Base-by-base conservation (phyloP, 805 yeast genomes). In the Starmerella etchellsii region DNA sequence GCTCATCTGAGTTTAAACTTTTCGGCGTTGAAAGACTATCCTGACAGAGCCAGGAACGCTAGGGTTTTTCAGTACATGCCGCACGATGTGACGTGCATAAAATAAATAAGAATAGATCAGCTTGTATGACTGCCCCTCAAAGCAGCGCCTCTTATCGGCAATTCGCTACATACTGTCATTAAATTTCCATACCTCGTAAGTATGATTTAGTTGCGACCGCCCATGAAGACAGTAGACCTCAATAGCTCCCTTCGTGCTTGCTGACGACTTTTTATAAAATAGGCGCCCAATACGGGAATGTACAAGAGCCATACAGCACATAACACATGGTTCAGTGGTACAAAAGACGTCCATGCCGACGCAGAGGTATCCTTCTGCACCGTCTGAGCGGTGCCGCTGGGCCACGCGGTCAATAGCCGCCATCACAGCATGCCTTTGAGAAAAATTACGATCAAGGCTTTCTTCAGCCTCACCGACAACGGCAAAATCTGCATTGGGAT, bases 271-370 rank as follows among this genome's bases (percentile, higher is more conserved):
- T 63, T 61, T 15, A 81, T 49, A 59, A 76, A 81, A 62, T 26
- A 88, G 62, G 39, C 84, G 66, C 14, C 74, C 69, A 0, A 91
- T 70, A 36, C 98, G 66, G 1, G 97, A 88, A 57, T 91, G 98
- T 10, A 87, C 77, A 31, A 91, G 65, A 0, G 97, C 97, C 98
- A 91, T 91, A 6, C 82, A 64, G 55, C 98, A 91, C 96, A 88
- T 91, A 0, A 83, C 73, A 54, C 98, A 91, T 0, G 98, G 98
- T 58, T 91, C 98, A 56, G 85, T 94, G 0, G 95, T 80, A 1
- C 93, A 81, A 55, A 81, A 84, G 0, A 91, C 84, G 46, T 81
- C 76, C 49, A 75, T 69, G 40, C 77, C 72, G 27, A 78, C 70
- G 55, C 97, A 87, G 2, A 91, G 66, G 54, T 91, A 91, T 24